A percentile compares a stretch with the other conserved stretches of the same genome.
Conservation (phyloP, 2,329 filamentous ascomycete genomes). For the Endocalyx cinctus region DNA sequence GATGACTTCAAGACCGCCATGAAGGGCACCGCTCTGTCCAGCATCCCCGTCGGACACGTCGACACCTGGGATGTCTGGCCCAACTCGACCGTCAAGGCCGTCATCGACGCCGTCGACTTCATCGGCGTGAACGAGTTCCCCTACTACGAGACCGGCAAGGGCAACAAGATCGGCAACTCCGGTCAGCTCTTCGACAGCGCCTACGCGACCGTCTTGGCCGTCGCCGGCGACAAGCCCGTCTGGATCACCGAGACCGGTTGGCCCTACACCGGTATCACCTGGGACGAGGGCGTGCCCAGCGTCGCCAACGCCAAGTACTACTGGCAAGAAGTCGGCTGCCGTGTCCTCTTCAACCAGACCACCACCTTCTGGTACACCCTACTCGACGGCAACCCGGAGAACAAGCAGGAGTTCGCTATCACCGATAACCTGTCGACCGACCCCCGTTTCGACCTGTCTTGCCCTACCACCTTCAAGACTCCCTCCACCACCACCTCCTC, state of each 20-base stretch:
- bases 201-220: conserved; percentile 29
- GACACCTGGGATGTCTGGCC: conserved; percentile 53
- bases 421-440: conserved; percentile 14
- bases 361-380: conserved; percentile 32
- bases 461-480: conserved; percentile 7
- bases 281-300: conserved; percentile 40
- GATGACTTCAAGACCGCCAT: conserved; percentile 48
- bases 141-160: conserved; percentile 42
- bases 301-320: conserved; percentile 40
- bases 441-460: conserved; percentile 16
- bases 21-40: conserved; percentile 25
- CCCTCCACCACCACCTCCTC: conserved; percentile 11
- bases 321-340: conserved; percentile 28
- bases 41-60: conserved; percentile 46
- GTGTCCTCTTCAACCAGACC: conserved; percentile 16
- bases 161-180: conserved; percentile 38
- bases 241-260: conserved; percentile 62
- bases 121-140: conserved; percentile 50
- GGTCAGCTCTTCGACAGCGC: conserved; percentile 37
- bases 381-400: conserved; percentile 23
- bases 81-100: conserved; percentile 41
- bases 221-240: conserved; percentile 52
- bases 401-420: conserved; percentile 17
- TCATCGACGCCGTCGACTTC: conserved; percentile 48
- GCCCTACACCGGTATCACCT: conserved; percentile 44